phyloP scores from a whole-genome alignment of 805 yeast species.

The Naumovozyma baii region DNA sequence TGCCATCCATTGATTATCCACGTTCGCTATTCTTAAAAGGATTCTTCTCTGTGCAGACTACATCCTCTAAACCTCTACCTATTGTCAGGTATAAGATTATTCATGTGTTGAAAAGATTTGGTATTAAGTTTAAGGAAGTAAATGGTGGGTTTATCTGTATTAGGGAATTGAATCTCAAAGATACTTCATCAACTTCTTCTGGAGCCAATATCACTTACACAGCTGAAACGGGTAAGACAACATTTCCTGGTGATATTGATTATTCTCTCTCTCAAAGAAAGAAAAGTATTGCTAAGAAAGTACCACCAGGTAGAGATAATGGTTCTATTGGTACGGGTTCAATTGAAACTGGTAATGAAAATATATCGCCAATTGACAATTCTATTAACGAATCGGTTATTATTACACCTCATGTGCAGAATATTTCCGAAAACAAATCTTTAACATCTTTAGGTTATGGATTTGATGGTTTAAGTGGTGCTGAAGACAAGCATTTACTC shows the following conservation, averaged over 20 bases:
- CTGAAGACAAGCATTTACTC: constrained; percentile 48
- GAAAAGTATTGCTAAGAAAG: not conserved
- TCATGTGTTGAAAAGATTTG: constrained; percentile 58
- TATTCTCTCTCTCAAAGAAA: not conserved
- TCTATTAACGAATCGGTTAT: not conserved
- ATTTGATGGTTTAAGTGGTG: constrained; percentile 4
- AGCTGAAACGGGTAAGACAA: not conserved
- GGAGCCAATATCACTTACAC: not conserved
- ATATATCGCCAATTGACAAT: not conserved
- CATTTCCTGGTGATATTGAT: not conserved
- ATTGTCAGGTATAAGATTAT: constrained; percentile 78
- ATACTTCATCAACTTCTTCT: not conserved
- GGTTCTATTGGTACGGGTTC: not conserved
- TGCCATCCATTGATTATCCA: constrained; percentile 93
- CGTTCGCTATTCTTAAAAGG: constrained; percentile 84
- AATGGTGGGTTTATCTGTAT: constrained; percentile 88
- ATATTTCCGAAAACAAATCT: not conserved
- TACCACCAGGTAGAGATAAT: not conserved
- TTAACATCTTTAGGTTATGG: not conserved
- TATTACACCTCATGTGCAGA: not conserved
- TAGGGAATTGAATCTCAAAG: not conserved
- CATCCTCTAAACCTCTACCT: constrained; percentile 85
- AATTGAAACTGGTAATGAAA: not conserved
- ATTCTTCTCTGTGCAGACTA: constrained; percentile 87
- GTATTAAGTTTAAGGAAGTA: constrained; percentile 79